Conservation (phyloP, 805 yeast species). For the Yarrowia sp. region DNA sequence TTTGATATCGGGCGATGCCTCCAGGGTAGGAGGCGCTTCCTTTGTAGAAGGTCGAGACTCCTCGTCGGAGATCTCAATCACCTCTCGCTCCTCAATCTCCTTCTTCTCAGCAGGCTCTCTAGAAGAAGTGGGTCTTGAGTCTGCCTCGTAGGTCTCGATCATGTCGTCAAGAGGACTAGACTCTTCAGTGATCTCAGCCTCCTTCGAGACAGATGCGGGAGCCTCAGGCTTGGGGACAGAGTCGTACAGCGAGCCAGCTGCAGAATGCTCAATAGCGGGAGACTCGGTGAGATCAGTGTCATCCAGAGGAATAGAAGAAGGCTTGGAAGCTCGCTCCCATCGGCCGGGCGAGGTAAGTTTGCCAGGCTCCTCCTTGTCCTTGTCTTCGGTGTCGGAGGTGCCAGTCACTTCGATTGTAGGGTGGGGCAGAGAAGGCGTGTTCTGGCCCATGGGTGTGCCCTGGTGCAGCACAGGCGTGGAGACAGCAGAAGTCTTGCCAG, state of each 20-base stretch:
- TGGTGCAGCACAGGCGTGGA: not conserved
- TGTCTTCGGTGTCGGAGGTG: slow-evolving; percentile 8
- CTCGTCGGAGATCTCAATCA: slow-evolving; percentile 10
- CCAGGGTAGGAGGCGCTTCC: not conserved
- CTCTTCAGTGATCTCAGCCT: not conserved
- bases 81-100: not conserved
- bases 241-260: slow-evolving; percentile 8
- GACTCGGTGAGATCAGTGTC: slow-evolving; percentile 12
- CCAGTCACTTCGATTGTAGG: slow-evolving; percentile 22
- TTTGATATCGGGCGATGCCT: slow-evolving; percentile 1
- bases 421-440: slow-evolving; percentile 13
- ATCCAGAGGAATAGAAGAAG: not conserved
- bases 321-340: slow-evolving; percentile 21
- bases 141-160: not conserved
- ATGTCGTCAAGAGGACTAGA: not conserved
- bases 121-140: not conserved
- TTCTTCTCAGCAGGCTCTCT: not conserved
- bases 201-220: not conserved
- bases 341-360: slow-evolving; percentile 9
- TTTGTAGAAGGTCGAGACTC: not conserved
- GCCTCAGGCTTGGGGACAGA: not conserved
- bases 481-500: not conserved
- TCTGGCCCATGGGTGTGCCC: not conserved
- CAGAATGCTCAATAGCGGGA: slow-evolving; percentile 13
- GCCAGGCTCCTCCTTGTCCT: not conserved